A percentile compares a stretch with the other conserved stretches of the same genome.
These are phyloP conservation scores for Typha latifolia DNA, from an alignment of 176 grass and related monocot genomes.

Conservation along the genomic window DNA sequence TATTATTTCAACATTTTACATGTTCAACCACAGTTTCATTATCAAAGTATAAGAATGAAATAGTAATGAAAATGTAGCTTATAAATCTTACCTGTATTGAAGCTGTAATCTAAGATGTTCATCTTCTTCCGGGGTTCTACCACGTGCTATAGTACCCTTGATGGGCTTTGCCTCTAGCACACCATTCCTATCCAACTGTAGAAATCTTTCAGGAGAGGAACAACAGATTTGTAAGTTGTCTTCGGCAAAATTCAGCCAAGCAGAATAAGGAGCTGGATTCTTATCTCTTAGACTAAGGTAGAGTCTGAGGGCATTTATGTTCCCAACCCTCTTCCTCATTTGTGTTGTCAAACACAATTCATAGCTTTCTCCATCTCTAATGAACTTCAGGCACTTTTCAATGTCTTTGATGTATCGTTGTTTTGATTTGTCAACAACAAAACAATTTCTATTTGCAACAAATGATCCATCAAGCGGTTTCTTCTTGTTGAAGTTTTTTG, in stretches of 20 bases:
- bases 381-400: slow-evolving; percentile 54
- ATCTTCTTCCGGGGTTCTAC: slow-evolving; percentile 78
- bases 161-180: slow-evolving; percentile 95
- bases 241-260: slow-evolving; percentile 86
- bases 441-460: slow-evolving; percentile 33
- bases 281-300: slow-evolving; percentile 70
- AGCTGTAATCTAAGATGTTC: slow-evolving; percentile 69
- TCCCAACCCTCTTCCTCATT: slow-evolving; percentile 50
- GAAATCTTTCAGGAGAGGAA: slow-evolving; percentile 91
- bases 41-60: slow-evolving; percentile 12
- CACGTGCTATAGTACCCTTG: slow-evolving; percentile 88
- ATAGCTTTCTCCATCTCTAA: slow-evolving; percentile 86
- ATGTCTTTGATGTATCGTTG: slow-evolving; percentile 77
- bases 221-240: slow-evolving; percentile 79
- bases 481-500: slow-evolving; percentile 20
- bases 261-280: slow-evolving; percentile 94
- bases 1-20: neutral
- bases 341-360: slow-evolving; percentile 93
- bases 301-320: slow-evolving; percentile 49
- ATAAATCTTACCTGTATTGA: slow-evolving; percentile 70
- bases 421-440: slow-evolving; percentile 71
- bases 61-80: neutral
- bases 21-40: neutral
- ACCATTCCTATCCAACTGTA: slow-evolving; percentile 47
- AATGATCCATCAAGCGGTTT: slow-evolving; percentile 27